These are phyloP conservation scores for Cladorrhinum sp. DNA, from an alignment of 2,329 filamentous ascomycete species.

Conservation along the genomic window DNA sequence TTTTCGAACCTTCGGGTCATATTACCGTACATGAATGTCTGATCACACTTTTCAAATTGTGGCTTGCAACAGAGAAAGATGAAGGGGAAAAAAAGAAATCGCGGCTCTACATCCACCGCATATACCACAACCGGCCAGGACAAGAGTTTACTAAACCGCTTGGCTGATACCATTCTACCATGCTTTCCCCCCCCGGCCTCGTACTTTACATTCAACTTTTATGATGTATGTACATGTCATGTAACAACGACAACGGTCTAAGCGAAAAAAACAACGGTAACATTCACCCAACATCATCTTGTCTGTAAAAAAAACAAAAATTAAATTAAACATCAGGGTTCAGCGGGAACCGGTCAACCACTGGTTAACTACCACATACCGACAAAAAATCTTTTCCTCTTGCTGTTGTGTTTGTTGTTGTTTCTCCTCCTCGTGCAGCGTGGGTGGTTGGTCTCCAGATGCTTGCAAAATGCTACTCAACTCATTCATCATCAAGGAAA, in stretches of 20 bases:
- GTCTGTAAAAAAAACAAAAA: not conserved
- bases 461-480: too few relatives aligned
- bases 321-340: not conserved
- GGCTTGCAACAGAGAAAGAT: not conserved
- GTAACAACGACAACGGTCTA: not conserved
- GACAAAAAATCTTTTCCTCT: too few relatives aligned
- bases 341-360: too few relatives aligned
- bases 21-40: too few relatives aligned
- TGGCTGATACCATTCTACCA: not conserved
- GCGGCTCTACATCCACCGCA: not conserved
- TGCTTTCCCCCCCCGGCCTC: not conserved
- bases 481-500: too few relatives aligned
- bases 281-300: not conserved
- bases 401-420: too few relatives aligned
- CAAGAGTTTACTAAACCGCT: not conserved
- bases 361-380: too few relatives aligned
- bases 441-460: too few relatives aligned
- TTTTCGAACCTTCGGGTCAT: too few relatives aligned
- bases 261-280: not conserved
- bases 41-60: too few relatives aligned
- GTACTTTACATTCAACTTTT: too few relatives aligned
- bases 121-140: not conserved
- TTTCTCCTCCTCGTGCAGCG: too few relatives aligned
- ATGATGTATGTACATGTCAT: not conserved
- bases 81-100: not conserved